A percentile compares a stretch with the other conserved stretches of the same genome.
Evolutionary conservation across 208 protist genomes (phyloP).

Genomic region (Leishmania gerbilli): DNA sequence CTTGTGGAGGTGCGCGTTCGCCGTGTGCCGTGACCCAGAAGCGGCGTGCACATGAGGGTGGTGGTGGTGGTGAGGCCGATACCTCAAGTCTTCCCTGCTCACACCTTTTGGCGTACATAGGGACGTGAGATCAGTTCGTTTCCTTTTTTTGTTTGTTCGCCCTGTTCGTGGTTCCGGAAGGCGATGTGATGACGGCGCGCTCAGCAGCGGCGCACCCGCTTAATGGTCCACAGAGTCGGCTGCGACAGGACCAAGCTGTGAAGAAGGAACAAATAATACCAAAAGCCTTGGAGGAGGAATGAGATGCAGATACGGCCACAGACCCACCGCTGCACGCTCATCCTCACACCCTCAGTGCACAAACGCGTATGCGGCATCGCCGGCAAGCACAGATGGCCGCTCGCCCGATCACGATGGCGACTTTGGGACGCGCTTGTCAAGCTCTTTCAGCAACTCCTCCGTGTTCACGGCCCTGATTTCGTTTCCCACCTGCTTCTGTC

Average conservation of each 20-base stretch:
- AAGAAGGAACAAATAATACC: too few relatives aligned
- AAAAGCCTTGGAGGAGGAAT: background rate
- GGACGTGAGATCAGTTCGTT: background rate
- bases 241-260: background rate
- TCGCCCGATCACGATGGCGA: background rate
- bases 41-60: background rate
- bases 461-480: conserved; percentile 84
- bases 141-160: background rate
- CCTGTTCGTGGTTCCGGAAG: background rate
- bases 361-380: background rate
- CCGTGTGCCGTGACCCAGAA: background rate
- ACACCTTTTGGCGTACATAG: background rate
- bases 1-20: background rate
- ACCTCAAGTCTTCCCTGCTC: background rate
- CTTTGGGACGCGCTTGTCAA: conserved; percentile 48
- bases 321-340: background rate
- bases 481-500: conserved; percentile 80
- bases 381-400: background rate
- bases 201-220: background rate
- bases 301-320: background rate
- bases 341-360: background rate
- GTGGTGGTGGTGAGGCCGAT: background rate
- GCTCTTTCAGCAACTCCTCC: conserved; percentile 82
- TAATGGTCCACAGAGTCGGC: background rate
- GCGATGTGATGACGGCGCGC: background rate